Evolutionary conservation across 768 basidiomycete genomes (phyloP), one percentile per base, ranked within the genome.

Genomic region (Boletus sensibilis): DNA sequence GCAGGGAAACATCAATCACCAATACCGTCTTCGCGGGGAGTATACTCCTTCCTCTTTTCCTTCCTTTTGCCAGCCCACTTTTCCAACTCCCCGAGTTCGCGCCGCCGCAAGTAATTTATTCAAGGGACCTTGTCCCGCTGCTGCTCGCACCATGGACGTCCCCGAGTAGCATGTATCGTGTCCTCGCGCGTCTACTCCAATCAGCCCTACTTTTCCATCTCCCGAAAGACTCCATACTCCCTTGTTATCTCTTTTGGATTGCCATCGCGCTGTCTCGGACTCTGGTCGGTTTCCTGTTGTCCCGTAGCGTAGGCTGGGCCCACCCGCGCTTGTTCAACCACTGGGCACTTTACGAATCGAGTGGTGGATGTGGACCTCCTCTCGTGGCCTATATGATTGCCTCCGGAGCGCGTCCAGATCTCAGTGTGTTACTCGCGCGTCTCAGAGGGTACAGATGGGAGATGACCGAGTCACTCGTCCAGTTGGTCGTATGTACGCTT

Each of bases 291-390:
- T 68, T 67, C 52, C 42, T 70, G 16, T 43, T 71, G 40, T 67
- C 61, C 20, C 61, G 67, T 9, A 58, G 70, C 41, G 58, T 69
- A 21, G 76, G 78, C 18, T 78, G 75, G 75, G 62, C 73, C 16
- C 68, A 70, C 38, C 78, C 77, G 5, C 53, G 31, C 11, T 41
- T 78, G 23, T 78, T 78, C 63, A 72, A 62, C 41, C 78, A 77
- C 58, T 77, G 71, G 61, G 69, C 73, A 13, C 61, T 76, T 3
- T 78, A 77, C 43, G 77, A 79, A 54, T 57, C 67, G 11, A 67
- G 66, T 16, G 64, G 70, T 6, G 76, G 77, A 43, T 73, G 73
- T 34, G 77, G 75, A 7, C 74, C 75, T 54, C 41, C 70, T 38
- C 51, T 76, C 4, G 50, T 67, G 13, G 23, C 59, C 14, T 65